Conservation (phyloP, 179 eudicot species). For the Corrigiola litoralis region DNA sequence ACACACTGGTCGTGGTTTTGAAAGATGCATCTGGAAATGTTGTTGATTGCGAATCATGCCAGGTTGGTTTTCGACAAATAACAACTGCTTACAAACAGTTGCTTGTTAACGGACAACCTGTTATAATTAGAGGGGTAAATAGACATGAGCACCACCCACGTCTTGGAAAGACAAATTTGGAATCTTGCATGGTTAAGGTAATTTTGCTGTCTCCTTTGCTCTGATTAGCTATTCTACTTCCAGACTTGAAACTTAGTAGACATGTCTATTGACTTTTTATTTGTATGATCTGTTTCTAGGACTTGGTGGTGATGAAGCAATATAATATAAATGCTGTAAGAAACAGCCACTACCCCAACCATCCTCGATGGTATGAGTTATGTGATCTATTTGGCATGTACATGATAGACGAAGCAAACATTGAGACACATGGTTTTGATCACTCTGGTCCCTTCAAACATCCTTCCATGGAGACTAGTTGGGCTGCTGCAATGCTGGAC, state of each 20-base stretch:
- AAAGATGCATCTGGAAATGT: conserved; percentile 73
- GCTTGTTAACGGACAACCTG: conserved; percentile 88
- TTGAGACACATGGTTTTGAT: conserved; percentile 97
- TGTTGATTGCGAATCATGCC: conserved; percentile 93
- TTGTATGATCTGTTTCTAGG: conserved; percentile 36
- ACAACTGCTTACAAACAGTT: conserved; percentile 81
- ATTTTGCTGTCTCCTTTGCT: not conserved
- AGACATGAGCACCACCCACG: conserved; percentile 97
- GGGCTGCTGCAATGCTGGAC: conserved; percentile 92
- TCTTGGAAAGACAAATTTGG: conserved; percentile 88
- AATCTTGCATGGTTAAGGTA: conserved; percentile 95
- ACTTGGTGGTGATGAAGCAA: conserved; percentile 96
- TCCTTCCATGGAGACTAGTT: conserved; percentile 71
- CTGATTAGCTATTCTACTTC: no score
- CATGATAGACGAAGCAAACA: conserved; percentile 99
- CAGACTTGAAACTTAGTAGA: no score
- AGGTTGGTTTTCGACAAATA: conserved; percentile 79
- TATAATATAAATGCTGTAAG: conserved; percentile 89
- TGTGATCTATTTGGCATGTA: conserved; percentile 98
- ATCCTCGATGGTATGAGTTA: conserved; percentile 94
- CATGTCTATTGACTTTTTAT: no score
- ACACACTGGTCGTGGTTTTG: conserved; percentile 74
- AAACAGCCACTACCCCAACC: conserved; percentile 98
- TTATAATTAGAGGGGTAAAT: conserved; percentile 86
- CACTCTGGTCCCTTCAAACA: conserved; percentile 68